Evolutionary conservation across 176 grass and related monocot genomes (phyloP), one percentile per base, ranked within the genome.

Genomic region (Oryza brachyantha): DNA sequence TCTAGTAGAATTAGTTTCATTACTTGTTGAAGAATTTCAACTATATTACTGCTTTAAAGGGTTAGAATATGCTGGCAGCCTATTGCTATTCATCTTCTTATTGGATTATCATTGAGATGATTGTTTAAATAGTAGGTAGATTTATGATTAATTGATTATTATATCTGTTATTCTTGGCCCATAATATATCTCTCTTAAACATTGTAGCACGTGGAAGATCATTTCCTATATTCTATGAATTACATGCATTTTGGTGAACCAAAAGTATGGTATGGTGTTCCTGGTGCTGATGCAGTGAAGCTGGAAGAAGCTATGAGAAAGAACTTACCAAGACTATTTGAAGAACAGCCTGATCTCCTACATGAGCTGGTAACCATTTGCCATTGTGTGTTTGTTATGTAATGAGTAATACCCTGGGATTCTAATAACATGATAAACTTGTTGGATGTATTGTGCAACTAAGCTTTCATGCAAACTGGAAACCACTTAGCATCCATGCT

Each of bases 191-290:
- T 29, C 57, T 25, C 35, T 55, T 29, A 48, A 66, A 68, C 39
- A 80, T 77, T 90, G 77, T 86, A 98, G 96, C 96, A 98, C 76
- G 96, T 98, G 34, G 92, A 98, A 92, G 96, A 98, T 76, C 96
- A 98, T 78, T 91, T 93, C 81, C 86, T 98, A 68, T 98, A 98
- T 79, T 98, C 96, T 78, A 64, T 98, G 34, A 98, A 98, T 70
- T 98, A 95, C 63, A 94, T 98, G 96, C 96, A 98, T 88, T 98
- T 94, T 79, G 96, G 96, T 40, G 96, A 94, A 84, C 81, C 86
- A 26, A 98, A 98, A 93, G 70, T 98, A 66, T 98, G 96, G 96
- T 98, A 98, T 81, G 96, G 96, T 38, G 78, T 98, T 63, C 88
- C 92, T 5, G 73, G 92, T 75, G 58, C 41, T 68, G 83, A 92